Conservation (phyloP, 179 eudicot species). For the Silene vulgaris region DNA sequence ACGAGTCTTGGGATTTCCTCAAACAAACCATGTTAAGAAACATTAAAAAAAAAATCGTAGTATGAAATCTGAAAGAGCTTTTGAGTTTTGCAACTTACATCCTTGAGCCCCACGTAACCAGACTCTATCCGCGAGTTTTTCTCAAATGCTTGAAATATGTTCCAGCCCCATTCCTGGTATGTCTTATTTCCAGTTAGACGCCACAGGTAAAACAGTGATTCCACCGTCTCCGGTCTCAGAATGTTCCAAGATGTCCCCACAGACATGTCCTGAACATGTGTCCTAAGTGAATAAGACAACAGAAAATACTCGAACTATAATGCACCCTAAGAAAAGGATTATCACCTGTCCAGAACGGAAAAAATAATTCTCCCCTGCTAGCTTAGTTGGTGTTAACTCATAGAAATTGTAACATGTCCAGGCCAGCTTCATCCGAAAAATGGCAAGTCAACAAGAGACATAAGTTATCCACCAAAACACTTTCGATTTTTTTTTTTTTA, state of each 20-base stretch:
- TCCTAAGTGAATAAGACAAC: slow-evolving; percentile 10
- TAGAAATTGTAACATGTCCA: slow-evolving; percentile 99
- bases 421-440: slow-evolving; percentile 60
- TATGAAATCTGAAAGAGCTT: neutral
- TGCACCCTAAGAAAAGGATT: slow-evolving; percentile 5
- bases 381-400: slow-evolving; percentile 91
- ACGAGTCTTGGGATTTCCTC: neutral
- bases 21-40: neutral
- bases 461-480: neutral
- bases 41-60: neutral
- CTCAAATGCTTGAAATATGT: slow-evolving; percentile 97
- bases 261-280: slow-evolving; percentile 64
- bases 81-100: slow-evolving; percentile 51
- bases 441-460: slow-evolving; percentile 8
- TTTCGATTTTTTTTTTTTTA: neutral
- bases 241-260: slow-evolving; percentile 99
- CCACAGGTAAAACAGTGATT: slow-evolving; percentile 94
- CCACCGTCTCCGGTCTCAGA: slow-evolving; percentile 96
- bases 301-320: neutral
- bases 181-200: slow-evolving; percentile 96
- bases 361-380: slow-evolving; percentile 96
- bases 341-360: slow-evolving; percentile 70
- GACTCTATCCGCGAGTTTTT: slow-evolving; percentile 84
- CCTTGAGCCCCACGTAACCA: slow-evolving; percentile 96
- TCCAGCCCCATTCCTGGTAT: slow-evolving; percentile 99